Conservation (phyloP, 495 filamentous ascomycete genomes). For the Evernia prunastri region DNA sequence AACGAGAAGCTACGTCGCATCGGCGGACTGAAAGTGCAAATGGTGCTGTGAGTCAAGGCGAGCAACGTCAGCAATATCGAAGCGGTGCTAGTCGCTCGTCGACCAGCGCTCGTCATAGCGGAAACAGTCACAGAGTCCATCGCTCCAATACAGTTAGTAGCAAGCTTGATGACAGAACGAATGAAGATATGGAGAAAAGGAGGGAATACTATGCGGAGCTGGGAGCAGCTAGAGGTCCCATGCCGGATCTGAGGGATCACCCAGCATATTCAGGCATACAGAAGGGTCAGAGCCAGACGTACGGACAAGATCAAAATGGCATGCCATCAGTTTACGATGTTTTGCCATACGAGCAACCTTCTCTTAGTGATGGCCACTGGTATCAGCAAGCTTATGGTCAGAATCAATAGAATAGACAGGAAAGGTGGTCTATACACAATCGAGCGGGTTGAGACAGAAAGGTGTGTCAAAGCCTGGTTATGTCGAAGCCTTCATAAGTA, state of each 20-base stretch:
- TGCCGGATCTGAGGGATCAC: slow-evolving; percentile 25
- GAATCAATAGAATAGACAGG: background rate
- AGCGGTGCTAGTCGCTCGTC: slow-evolving; percentile 16
- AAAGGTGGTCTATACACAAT: background rate
- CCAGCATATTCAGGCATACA: slow-evolving; percentile 23
- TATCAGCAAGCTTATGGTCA: slow-evolving; percentile 29
- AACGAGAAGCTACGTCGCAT: slow-evolving; percentile 9
- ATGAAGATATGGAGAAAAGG: slow-evolving; percentile 14
- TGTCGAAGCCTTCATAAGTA: too few relatives aligned
- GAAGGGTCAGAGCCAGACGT: slow-evolving; percentile 8
- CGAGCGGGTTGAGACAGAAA: background rate
- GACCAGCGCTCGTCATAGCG: slow-evolving; percentile 10
- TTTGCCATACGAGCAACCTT: slow-evolving; percentile 9
- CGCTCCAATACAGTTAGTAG: slow-evolving; percentile 20
- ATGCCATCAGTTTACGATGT: slow-evolving; percentile 3
- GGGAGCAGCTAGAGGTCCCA: slow-evolving; percentile 16
- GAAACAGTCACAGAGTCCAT: slow-evolving; percentile 15
- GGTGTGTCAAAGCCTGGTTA: background rate
- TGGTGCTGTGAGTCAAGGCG: slow-evolving; percentile 9
- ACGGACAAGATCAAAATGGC: slow-evolving; percentile 13
- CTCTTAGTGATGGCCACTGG: slow-evolving; percentile 21
- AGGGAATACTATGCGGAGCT: slow-evolving; percentile 16
- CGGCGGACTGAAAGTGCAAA: slow-evolving; percentile 19
- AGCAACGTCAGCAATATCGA: slow-evolving; percentile 15
- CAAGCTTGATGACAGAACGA: slow-evolving; percentile 6